phyloP scores from a whole-genome alignment of 2,329 filamentous ascomycete species.

The Aureobasidium mangrovei region DNA sequence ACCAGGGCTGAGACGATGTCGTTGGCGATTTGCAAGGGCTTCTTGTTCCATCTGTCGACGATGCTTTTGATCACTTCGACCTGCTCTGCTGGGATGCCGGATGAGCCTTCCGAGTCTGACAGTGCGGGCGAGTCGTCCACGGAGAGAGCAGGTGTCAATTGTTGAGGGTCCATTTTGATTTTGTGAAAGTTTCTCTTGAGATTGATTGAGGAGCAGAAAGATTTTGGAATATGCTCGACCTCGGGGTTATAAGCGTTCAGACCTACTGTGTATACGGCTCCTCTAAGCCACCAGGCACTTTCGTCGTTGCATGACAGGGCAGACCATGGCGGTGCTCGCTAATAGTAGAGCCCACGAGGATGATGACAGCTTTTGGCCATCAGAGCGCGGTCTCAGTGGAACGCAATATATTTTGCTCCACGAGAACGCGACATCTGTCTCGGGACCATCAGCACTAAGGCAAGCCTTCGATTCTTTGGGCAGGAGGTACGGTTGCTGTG shows the following conservation, averaged over 20 bases:
- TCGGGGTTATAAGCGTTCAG: neutral
- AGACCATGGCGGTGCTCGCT: neutral
- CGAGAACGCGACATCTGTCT: neutral
- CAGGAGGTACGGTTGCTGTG: neutral
- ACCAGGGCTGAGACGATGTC: constrained; percentile 15
- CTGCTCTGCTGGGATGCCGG: constrained; percentile 5
- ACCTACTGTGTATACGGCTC: neutral
- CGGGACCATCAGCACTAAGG: constrained; percentile 11
- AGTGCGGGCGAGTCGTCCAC: constrained; percentile 1
- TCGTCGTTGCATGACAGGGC: neutral
- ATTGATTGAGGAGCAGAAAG: neutral
- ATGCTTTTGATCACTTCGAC: constrained; percentile 16
- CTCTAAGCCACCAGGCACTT: constrained; percentile 8
- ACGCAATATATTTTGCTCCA: constrained; percentile 12
- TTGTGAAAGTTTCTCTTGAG: neutral
- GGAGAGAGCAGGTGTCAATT: neutral
- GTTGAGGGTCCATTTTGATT: constrained; percentile 1
- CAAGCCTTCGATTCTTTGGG: constrained; percentile 1
- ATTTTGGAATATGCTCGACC: neutral
- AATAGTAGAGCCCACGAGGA: neutral
- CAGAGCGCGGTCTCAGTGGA: neutral
- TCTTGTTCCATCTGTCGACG: constrained; percentile 17
- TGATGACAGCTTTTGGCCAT: neutral
- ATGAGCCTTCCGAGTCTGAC: neutral
- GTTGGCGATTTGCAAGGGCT: constrained; percentile 17